phyloP scores from a whole-genome alignment of 1,284 basidiomycete species.

The Rhodotorula sp. region DNA sequence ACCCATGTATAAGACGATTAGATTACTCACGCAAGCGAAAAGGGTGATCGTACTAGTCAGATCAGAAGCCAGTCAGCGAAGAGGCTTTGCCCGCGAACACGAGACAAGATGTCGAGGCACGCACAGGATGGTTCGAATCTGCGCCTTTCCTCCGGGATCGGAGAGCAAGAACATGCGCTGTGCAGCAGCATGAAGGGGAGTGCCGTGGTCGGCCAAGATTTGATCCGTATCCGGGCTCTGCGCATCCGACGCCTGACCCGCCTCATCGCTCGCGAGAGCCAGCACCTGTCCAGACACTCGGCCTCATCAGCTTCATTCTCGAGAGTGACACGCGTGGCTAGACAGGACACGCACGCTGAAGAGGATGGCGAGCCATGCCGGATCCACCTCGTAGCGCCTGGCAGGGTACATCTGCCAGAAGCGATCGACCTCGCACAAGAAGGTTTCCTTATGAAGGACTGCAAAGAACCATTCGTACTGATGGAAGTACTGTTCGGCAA shows the following conservation, averaged over 20 bases:
- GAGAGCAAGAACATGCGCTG: slow-evolving; percentile 16
- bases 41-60: slow-evolving; percentile 16
- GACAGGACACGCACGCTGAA: slow-evolving; percentile 14
- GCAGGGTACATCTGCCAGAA: slow-evolving; percentile 35
- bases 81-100: neutral
- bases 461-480: slow-evolving; percentile 18
- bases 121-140: slow-evolving; percentile 21
- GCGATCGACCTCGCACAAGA: slow-evolving; percentile 18
- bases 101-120: neutral
- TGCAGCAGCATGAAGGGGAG: slow-evolving; percentile 20
- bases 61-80: neutral
- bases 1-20: too few species aligned
- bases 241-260: slow-evolving; percentile 2
- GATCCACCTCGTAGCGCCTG: slow-evolving; percentile 31
- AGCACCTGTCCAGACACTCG: slow-evolving; percentile 8
- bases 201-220: slow-evolving; percentile 5
- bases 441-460: slow-evolving; percentile 10
- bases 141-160: slow-evolving; percentile 17
- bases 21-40: slow-evolving; percentile 18
- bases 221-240: neutral
- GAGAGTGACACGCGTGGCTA: neutral
- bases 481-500: neutral
- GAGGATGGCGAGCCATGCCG: slow-evolving; percentile 33
- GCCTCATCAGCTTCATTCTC: neutral
- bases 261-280: slow-evolving; percentile 24